Conservation (phyloP, 768 basidiomycete genomes). For the Termitomyces sp. region DNA sequence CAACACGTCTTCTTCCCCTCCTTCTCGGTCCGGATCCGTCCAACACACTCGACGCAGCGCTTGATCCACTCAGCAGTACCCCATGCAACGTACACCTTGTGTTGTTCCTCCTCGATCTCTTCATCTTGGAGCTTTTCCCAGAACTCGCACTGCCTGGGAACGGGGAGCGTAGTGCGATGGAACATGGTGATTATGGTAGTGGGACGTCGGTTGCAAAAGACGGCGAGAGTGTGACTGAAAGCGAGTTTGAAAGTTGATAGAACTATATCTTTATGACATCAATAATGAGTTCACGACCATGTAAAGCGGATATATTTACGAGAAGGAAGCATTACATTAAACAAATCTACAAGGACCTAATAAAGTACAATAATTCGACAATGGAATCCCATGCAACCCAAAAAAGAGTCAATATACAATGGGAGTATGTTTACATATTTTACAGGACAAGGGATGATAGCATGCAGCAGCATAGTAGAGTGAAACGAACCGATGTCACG, state of each 20-base stretch:
- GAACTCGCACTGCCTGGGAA: conserved; percentile 42
- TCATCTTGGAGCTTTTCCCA: conserved; percentile 71
- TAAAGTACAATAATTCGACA: neutral
- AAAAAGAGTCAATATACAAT: neutral
- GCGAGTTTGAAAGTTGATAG: neutral
- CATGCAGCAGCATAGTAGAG: neutral
- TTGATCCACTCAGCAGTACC: conserved; percentile 56
- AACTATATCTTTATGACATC: neutral
- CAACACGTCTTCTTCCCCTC: conserved; percentile 39
- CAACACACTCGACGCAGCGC: conserved; percentile 41
- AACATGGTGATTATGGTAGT: neutral
- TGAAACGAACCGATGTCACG: neutral
- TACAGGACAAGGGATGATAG: neutral
- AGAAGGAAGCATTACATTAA: neutral
- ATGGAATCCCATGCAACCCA: neutral
- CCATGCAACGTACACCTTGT: conserved; percentile 78
- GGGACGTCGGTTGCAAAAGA: neutral
- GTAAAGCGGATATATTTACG: neutral
- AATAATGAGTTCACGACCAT: neutral
- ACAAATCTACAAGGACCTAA: neutral
- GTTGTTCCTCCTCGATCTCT: conserved; percentile 65
- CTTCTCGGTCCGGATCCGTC: conserved; percentile 50
- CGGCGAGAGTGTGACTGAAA: neutral
- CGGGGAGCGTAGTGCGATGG: neutral
- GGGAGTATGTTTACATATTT: neutral